phyloP scores from a whole-genome alignment of 1,284 basidiomycete species.

The Ganoderma resinaceum region DNA sequence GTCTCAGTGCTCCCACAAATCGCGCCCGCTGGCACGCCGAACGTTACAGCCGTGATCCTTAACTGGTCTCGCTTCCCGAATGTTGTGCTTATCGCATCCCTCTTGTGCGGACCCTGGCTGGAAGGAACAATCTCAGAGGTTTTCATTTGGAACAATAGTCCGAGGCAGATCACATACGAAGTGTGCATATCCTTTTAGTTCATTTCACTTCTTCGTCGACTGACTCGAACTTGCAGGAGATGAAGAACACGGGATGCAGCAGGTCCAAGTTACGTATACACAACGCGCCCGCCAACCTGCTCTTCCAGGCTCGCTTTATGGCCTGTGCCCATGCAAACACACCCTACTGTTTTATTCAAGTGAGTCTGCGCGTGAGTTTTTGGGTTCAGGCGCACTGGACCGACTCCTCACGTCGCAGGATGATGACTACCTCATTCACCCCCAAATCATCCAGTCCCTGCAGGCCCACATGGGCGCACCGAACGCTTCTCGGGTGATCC shows the following conservation, averaged over 20 bases:
- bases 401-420: constrained; percentile 50
- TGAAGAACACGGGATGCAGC: constrained; percentile 53
- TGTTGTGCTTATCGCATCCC: constrained; percentile 58
- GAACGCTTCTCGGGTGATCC: constrained; percentile 46
- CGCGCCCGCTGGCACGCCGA: constrained; percentile 28
- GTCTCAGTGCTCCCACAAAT: constrained; percentile 24
- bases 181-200: constrained; percentile 40
- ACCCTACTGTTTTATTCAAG: constrained; percentile 70
- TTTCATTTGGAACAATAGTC: constrained; percentile 72
- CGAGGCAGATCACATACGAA: constrained; percentile 47
- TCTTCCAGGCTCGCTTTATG: constrained; percentile 71
- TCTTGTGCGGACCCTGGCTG: constrained; percentile 57
- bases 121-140: constrained; percentile 57
- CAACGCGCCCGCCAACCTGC: constrained; percentile 65
- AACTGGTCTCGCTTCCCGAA: constrained; percentile 73
- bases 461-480: constrained; percentile 45
- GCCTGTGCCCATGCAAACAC: constrained; percentile 62
- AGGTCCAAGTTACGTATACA: constrained; percentile 54
- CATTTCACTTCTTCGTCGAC: constrained; percentile 9
- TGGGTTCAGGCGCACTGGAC: not conserved
- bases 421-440: constrained; percentile 69
- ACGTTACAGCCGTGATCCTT: constrained; percentile 62
- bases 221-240: constrained; percentile 47
- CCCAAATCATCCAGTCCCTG: constrained; percentile 61
- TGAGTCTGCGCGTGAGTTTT: constrained; percentile 31